Percentiles rank a stretch among this genome's conserved stretches.
Conservation (phyloP, 2,329 filamentous ascomycete species). For the Malbranchea cinnamomea region DNA sequence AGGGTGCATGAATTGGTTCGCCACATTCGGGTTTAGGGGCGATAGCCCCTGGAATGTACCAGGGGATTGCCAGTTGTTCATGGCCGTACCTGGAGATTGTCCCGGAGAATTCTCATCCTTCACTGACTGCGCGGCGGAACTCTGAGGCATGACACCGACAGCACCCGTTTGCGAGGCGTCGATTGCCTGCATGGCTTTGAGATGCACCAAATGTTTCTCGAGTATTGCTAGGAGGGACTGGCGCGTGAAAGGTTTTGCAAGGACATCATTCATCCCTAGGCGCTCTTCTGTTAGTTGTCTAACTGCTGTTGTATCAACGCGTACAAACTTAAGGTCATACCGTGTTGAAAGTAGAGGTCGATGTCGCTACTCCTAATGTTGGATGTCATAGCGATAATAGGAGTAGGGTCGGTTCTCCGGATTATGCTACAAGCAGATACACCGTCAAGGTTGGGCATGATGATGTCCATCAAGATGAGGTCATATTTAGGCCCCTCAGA, state of each 20-base stretch:
- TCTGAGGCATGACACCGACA: slow-evolving; percentile 33
- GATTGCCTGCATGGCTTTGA: slow-evolving; percentile 54
- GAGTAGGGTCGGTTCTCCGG: slow-evolving; percentile 66
- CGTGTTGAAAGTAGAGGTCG: slow-evolving; percentile 91
- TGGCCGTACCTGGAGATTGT: slow-evolving; percentile 43
- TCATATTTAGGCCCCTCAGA: slow-evolving; percentile 50
- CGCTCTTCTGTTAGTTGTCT: not conserved
- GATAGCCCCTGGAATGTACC: slow-evolving; percentile 43
- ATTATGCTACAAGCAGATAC: slow-evolving; percentile 91
- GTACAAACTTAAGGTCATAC: slow-evolving; percentile 43
- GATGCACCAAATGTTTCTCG: slow-evolving; percentile 72
- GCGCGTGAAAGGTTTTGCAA: slow-evolving; percentile 92
- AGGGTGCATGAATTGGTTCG: slow-evolving; percentile 24
- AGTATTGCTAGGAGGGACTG: slow-evolving; percentile 73
- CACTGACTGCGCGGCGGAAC: slow-evolving; percentile 39
- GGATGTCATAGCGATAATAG: slow-evolving; percentile 96
- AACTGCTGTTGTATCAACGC: slow-evolving; percentile 15
- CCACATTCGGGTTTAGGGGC: slow-evolving; percentile 36
- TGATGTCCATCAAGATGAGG: slow-evolving; percentile 78
- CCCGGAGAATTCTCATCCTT: slow-evolving; percentile 50
- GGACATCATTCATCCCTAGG: slow-evolving; percentile 91
- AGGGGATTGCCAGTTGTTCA: slow-evolving; percentile 50
- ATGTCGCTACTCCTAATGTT: slow-evolving; percentile 96
- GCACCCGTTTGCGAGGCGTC: slow-evolving; percentile 30
- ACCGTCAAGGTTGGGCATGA: slow-evolving; percentile 93